Conservation (phyloP, 768 basidiomycete genomes). For the Xerocomellus chrysenteron region DNA sequence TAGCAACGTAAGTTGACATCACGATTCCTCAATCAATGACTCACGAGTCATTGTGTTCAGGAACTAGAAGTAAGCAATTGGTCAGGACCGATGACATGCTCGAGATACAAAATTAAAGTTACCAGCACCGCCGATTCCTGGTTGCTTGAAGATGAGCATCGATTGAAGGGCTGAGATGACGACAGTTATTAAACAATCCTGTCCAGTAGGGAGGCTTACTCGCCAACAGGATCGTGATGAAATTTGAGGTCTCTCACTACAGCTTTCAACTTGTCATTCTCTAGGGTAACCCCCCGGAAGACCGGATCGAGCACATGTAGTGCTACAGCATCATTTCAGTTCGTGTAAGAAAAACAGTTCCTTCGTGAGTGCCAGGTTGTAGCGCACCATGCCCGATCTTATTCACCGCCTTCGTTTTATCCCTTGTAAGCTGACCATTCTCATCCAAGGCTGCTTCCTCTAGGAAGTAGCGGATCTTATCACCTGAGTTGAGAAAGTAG, state of each 20-base stretch:
- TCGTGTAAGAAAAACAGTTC: not conserved
- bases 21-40: slow-evolving; percentile 28
- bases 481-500: slow-evolving; percentile 89
- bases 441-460: slow-evolving; percentile 82
- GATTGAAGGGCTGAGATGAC: slow-evolving; percentile 69
- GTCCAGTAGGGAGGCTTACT: slow-evolving; percentile 17
- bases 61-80: slow-evolving; percentile 48
- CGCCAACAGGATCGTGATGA: slow-evolving; percentile 83
- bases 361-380: not conserved
- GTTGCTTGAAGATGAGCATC: slow-evolving; percentile 96
- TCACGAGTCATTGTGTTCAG: slow-evolving; percentile 92
- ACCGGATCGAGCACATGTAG: slow-evolving; percentile 83
- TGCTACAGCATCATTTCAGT: slow-evolving; percentile 41
- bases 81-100: not conserved
- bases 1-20: not conserved
- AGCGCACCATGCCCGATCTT: slow-evolving; percentile 86
- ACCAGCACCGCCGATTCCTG: slow-evolving; percentile 92
- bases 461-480: slow-evolving; percentile 95
- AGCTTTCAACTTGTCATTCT: slow-evolving; percentile 67
- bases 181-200: not conserved
- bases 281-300: slow-evolving; percentile 76
- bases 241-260: slow-evolving; percentile 78
- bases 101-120: slow-evolving; percentile 10
- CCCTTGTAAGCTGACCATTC: slow-evolving; percentile 65
- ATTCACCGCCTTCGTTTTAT: slow-evolving; percentile 82